phyloP scores from a whole-genome alignment of 83 land plant species.

The Picea abies region DNA sequence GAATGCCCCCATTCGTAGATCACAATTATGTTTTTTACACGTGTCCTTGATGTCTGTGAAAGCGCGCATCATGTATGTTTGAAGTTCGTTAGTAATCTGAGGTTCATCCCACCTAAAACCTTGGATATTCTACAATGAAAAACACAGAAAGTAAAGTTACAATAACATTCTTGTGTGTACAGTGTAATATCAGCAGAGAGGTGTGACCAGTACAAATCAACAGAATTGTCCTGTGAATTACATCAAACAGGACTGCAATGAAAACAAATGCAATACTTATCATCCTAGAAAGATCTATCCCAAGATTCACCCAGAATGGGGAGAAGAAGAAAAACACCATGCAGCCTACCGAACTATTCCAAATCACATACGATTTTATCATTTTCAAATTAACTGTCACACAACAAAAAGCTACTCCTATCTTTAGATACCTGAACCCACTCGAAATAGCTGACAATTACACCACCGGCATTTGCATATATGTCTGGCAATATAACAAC shows the following conservation, averaged over 20 bases:
- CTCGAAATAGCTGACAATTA: not conserved
- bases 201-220: not conserved
- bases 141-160: not conserved
- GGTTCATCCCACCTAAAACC: slow-evolving; percentile 47
- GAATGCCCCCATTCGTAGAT: slow-evolving; percentile 71
- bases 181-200: not conserved
- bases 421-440: no score
- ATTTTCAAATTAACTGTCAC: no score
- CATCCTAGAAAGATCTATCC: slow-evolving; percentile 11
- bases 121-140: slow-evolving; percentile 75
- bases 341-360: no score
- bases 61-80: slow-evolving; percentile 72
- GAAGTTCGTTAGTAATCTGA: slow-evolving; percentile 67
- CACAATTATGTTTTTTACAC: slow-evolving; percentile 66
- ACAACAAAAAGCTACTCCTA: no score
- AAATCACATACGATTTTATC: no score
- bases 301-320: no score
- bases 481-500: slow-evolving; percentile 85
- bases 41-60: slow-evolving; percentile 70
- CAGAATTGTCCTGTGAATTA: no score
- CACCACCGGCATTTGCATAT: slow-evolving; percentile 92
- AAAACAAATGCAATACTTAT: not conserved
- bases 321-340: no score
- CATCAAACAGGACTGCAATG: not conserved
- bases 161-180: no score